A percentile compares a stretch with the other conserved stretches of the same genome.
phyloP scores from a whole-genome alignment of 129 eudicot species.

The Apium graveolens region DNA sequence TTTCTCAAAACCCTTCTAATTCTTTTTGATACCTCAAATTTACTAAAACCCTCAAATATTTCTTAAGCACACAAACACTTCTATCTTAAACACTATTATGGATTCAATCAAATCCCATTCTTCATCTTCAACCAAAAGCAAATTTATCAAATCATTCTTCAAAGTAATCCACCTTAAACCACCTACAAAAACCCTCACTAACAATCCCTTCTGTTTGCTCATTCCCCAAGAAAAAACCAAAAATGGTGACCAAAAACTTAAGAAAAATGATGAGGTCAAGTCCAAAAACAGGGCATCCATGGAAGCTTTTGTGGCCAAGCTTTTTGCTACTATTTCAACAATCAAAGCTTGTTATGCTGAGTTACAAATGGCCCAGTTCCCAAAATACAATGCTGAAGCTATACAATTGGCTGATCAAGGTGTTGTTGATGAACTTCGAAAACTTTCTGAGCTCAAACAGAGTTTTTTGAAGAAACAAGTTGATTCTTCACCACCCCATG shows the following conservation, averaged over 20 bases:
- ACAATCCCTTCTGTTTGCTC: slow-evolving; percentile 49
- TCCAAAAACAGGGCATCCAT: slow-evolving; percentile 38
- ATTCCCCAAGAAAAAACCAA: slow-evolving; percentile 57
- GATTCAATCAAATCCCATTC: slow-evolving; percentile 46
- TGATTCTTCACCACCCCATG: slow-evolving; percentile 67
- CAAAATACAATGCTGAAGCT: slow-evolving; percentile 48
- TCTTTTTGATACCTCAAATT: background rate
- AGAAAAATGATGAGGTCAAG: slow-evolving; percentile 16
- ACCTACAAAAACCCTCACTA: slow-evolving; percentile 38
- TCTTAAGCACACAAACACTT: slow-evolving; percentile 6
- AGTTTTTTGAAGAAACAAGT: slow-evolving; percentile 52
- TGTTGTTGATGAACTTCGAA: slow-evolving; percentile 58
- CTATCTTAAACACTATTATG: slow-evolving; percentile 17
- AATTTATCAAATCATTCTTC: slow-evolving; percentile 50
- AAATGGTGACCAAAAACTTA: slow-evolving; percentile 22
- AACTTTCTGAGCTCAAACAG: slow-evolving; percentile 55
- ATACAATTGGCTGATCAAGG: slow-evolving; percentile 68
- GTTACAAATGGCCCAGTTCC: slow-evolving; percentile 77
- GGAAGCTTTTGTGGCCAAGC: slow-evolving; percentile 75
- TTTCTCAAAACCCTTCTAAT: background rate
- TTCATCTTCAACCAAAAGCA: slow-evolving; percentile 42
- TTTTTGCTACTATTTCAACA: slow-evolving; percentile 68
- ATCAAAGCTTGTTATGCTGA: slow-evolving; percentile 89
- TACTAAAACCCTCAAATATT: background rate
- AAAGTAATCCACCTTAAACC: slow-evolving; percentile 51